Evolutionary conservation across 2,329 filamentous ascomycete species (phyloP).

Genomic region (Akanthomyces lecanii): DNA sequence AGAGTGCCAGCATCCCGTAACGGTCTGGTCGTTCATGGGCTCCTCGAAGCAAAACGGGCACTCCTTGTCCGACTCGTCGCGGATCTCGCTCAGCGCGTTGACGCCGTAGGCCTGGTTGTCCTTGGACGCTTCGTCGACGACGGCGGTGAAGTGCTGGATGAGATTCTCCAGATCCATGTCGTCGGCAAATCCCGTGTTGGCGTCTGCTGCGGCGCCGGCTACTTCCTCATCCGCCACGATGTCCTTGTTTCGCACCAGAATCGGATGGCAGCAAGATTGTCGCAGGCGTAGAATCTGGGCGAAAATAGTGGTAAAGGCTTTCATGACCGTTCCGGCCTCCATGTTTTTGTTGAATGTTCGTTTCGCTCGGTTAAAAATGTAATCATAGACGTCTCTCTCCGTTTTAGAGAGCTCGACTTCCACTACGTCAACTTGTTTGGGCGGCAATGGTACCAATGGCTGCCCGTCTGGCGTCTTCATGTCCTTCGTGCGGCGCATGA

Average conservation of each 20-base stretch:
- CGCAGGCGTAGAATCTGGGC: slow-evolving; percentile 90
- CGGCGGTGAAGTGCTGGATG: slow-evolving; percentile 76
- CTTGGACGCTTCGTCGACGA: slow-evolving; percentile 58
- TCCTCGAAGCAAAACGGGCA: slow-evolving; percentile 95
- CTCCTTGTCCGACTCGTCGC: slow-evolving; percentile 81
- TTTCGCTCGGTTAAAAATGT: slow-evolving; percentile 80
- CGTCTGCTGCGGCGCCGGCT: slow-evolving; percentile 68
- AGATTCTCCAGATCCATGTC: slow-evolving; percentile 93
- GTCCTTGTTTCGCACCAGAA: slow-evolving; percentile 79
- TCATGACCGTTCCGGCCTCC: slow-evolving; percentile 87
- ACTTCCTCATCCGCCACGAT: slow-evolving; percentile 86
- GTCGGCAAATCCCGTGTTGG: slow-evolving; percentile 76
- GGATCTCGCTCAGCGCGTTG: slow-evolving; percentile 84
- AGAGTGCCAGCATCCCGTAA: slow-evolving; percentile 96
- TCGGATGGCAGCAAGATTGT: slow-evolving; percentile 90
- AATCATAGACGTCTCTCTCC: slow-evolving; percentile 88
- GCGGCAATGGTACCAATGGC: slow-evolving; percentile 72
- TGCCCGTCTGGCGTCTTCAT: slow-evolving; percentile 90
- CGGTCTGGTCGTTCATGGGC: slow-evolving; percentile 89
- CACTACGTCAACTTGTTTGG: slow-evolving; percentile 78
- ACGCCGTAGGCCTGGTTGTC: slow-evolving; percentile 68
- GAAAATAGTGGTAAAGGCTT: slow-evolving; percentile 95
- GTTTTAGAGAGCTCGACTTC: slow-evolving; percentile 78
- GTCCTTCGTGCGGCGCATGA: slow-evolving; percentile 90
- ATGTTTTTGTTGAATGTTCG: slow-evolving; percentile 80